Percentiles rank a stretch among this genome's conserved stretches.
These are phyloP conservation scores for Candida awuae DNA, from an alignment of 805 yeast species.

Conservation along the genomic window DNA sequence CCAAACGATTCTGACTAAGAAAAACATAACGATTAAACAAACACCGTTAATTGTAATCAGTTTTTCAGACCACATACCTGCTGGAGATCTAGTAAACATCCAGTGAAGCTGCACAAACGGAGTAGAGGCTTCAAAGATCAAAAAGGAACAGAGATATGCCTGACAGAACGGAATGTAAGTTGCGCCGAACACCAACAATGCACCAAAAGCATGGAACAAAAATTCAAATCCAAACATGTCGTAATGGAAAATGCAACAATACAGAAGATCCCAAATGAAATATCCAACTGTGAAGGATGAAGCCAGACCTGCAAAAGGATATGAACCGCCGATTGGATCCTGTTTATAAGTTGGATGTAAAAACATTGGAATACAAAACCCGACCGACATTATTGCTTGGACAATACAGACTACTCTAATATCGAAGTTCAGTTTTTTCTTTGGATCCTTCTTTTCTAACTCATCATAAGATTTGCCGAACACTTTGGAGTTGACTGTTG, in stretches of 20 bases:
- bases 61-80: constrained; percentile 49
- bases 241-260: constrained; percentile 53
- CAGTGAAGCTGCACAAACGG: constrained; percentile 94
- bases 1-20: constrained; percentile 74
- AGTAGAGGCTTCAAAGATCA: constrained; percentile 81
- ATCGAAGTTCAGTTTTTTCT: constrained; percentile 67
- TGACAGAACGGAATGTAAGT: constrained; percentile 68
- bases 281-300: constrained; percentile 73
- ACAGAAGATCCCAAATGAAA: constrained; percentile 80
- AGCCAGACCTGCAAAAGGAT: constrained; percentile 70
- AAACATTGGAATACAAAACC: constrained; percentile 56
- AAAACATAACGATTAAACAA: constrained; percentile 59
- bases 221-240: constrained; percentile 74
- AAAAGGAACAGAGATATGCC: constrained; percentile 75
- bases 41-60: constrained; percentile 64
- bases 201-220: constrained; percentile 74
- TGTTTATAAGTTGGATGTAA: constrained; percentile 40
- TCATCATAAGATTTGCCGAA: constrained; percentile 46
- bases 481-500: constrained; percentile 37
- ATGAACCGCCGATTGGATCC: constrained; percentile 58
- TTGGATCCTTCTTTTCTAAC: constrained; percentile 29
- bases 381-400: constrained; percentile 64
- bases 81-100: constrained; percentile 76
- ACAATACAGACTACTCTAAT: constrained; percentile 85
- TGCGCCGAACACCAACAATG: constrained; percentile 61